Base-by-base conservation (phyloP, 2,329 filamentous ascomycete species). In the Alternaria solani region DNA sequence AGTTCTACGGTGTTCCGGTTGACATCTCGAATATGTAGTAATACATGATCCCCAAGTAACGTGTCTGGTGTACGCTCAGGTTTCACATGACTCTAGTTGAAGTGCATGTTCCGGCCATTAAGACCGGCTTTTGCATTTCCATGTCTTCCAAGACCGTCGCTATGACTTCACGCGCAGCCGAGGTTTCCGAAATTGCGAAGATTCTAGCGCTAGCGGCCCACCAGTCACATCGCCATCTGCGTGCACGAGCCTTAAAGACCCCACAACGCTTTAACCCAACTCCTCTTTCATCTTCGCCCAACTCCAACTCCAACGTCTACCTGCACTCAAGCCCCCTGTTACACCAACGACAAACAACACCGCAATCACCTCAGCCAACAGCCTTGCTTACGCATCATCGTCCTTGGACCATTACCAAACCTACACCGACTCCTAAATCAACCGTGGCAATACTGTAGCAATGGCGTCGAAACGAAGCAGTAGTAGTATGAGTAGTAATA, bases 401-500 rank as follows among this genome's bases (percentile, higher is more conserved):
- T 60, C 36, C n/a, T 23, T 34, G 36, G 49, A 18, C 23, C 32
- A 43, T 14, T 25, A 46, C 20, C 38, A 20, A 49, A 34, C 42
- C 48, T 52, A 38, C 46, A 49, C 41, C 38, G 30, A 54, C 48
- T 52, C 25, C 44, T 43, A 12, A 46, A 54, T 8, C 77, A 80
- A 82, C 75, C 79, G 78, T 83, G 82, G 81, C 82, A 82, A 74
- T 70, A 59, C 64, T 60, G 69, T 69, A 77, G 74, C 86, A 85
- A 91, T 92, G 88, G 91, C 88, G 81, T 87, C 82, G 82, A 86
- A 85, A 85, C 88, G 86, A 87, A 91, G 86, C 89, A 91, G 80
- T 80, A 83, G 79, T 81, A 72, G 61, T 63, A 62, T 56, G 67
- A 86, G 88, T 91, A 91, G 86, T 88, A 91, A 89, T 86, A 80